Conservation (phyloP, 2,329 filamentous ascomycete genomes). For the Colletotrichum lindemuthianum region DNA sequence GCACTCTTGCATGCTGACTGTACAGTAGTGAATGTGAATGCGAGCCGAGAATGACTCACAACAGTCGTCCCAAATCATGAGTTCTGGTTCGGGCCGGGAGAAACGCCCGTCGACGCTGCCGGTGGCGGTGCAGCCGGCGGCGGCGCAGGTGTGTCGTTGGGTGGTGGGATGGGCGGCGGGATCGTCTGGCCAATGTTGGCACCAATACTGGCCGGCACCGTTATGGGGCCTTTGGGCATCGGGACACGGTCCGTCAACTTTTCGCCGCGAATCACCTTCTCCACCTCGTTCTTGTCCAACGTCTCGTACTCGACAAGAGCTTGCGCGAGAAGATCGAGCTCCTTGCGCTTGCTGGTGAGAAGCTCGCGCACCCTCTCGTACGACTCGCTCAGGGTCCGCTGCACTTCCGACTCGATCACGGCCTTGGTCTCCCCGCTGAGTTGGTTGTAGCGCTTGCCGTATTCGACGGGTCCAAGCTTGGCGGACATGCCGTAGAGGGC, state of each 20-base stretch:
- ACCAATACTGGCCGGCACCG: slow-evolving; percentile 42
- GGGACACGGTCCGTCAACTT: slow-evolving; percentile 76
- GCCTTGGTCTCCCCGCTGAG: slow-evolving; percentile 89
- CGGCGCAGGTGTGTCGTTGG: slow-evolving; percentile 19
- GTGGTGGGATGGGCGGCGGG: slow-evolving; percentile 28
- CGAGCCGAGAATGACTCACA: neutral
- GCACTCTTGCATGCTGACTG: slow-evolving; percentile 17
- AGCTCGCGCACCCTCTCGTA: slow-evolving; percentile 78
- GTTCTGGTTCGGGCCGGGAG: slow-evolving; percentile 18
- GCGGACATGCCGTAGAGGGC: slow-evolving; percentile 90
- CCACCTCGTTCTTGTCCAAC: slow-evolving; percentile 86
- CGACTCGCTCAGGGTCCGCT: slow-evolving; percentile 83
- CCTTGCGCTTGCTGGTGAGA: slow-evolving; percentile 78
- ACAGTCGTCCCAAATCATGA: slow-evolving; percentile 12
- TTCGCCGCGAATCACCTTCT: slow-evolving; percentile 89
- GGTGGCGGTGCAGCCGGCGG: slow-evolving; percentile 34
- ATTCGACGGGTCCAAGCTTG: slow-evolving; percentile 88
- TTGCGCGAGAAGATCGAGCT: slow-evolving; percentile 87
- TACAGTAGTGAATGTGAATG: slow-evolving; percentile 6
- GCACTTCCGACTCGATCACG: slow-evolving; percentile 88
- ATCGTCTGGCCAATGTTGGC: slow-evolving; percentile 19
- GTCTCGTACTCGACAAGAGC: slow-evolving; percentile 96
- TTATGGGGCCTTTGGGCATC: slow-evolving; percentile 64
- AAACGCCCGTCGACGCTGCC: slow-evolving; percentile 19
- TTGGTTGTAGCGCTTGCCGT: slow-evolving; percentile 80